Percentiles rank a stretch among this genome's conserved stretches.
phyloP scores from a whole-genome alignment of 208 protist species.

The Blechomonas ayalai region DNA sequence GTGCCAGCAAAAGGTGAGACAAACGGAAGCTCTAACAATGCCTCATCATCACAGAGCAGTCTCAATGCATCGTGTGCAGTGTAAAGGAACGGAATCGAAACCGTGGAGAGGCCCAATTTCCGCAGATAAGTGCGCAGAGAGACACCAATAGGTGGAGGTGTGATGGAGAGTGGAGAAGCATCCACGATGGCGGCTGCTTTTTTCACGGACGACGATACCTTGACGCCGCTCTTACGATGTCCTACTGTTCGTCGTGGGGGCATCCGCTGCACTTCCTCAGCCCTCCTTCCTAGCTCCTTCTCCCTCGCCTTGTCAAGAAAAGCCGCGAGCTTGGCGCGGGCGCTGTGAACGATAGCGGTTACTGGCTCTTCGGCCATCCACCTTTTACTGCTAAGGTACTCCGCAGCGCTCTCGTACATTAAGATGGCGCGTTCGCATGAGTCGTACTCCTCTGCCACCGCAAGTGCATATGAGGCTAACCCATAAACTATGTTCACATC shows the following conservation, averaged over 20 bases:
- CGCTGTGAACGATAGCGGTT: too few relatives aligned
- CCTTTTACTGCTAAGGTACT: neutral
- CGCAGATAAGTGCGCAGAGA: slow-evolving; percentile 7
- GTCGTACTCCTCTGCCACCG: neutral
- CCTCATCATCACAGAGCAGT: neutral
- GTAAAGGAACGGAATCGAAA: neutral
- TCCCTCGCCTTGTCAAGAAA: too few relatives aligned
- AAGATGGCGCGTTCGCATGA: neutral
- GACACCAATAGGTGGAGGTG: slow-evolving; percentile 4
- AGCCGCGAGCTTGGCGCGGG: too few relatives aligned
- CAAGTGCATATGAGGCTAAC: neutral
- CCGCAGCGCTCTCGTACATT: neutral
- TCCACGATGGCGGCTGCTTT: too few relatives aligned
- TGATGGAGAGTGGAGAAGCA: too few relatives aligned
- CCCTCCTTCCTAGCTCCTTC: too few relatives aligned
- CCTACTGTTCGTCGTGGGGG: too few relatives aligned
- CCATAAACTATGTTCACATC: too few relatives aligned
- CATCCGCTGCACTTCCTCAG: too few relatives aligned
- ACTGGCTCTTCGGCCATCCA: too few relatives aligned
- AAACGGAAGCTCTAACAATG: slow-evolving; percentile 1
- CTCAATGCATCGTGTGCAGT: neutral
- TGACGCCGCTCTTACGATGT: too few relatives aligned
- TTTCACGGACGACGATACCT: too few relatives aligned
- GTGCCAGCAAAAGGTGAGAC: slow-evolving; percentile 17
- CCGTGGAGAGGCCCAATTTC: slow-evolving; percentile 1